phyloP scores from a whole-genome alignment of 306 rosid genomes.

The Lathyrus oleraceus region DNA sequence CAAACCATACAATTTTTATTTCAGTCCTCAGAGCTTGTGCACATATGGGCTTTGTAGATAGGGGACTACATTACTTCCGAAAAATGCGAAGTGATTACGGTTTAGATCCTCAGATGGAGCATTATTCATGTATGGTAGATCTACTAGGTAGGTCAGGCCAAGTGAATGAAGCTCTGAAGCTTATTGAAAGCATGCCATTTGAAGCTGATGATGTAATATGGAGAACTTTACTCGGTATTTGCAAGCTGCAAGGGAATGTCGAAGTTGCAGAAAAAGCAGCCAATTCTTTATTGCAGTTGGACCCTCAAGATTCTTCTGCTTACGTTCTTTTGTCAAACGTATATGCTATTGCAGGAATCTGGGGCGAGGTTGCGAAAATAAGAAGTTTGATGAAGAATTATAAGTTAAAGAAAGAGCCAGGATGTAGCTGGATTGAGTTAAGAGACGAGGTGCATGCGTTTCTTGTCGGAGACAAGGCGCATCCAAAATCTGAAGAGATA shows the following conservation, averaged over 20 bases:
- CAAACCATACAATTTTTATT: conserved; percentile 73
- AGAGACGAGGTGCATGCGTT: conserved; percentile 75
- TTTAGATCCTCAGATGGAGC: conserved; percentile 78
- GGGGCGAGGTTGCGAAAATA: conserved; percentile 70
- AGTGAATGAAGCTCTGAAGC: conserved; percentile 61
- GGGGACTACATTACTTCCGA: conserved; percentile 57
- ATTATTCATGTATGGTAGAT: conserved; percentile 88
- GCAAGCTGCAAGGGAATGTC: conserved; percentile 75
- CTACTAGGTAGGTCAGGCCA: conserved; percentile 80
- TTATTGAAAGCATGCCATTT: conserved; percentile 77
- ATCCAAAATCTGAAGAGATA: conserved; percentile 69
- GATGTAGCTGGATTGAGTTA: conserved; percentile 95
- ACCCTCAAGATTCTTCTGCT: conserved; percentile 80
- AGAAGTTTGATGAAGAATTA: conserved; percentile 67
- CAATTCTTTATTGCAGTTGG: conserved; percentile 52
- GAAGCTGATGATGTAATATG: conserved; percentile 78
- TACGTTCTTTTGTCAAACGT: conserved; percentile 69
- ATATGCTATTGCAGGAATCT: conserved; percentile 73
- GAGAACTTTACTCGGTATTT: conserved; percentile 78
- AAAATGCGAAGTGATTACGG: conserved; percentile 61
- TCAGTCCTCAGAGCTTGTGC: conserved; percentile 89
- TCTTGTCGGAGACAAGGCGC: conserved; percentile 84
- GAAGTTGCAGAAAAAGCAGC: conserved; percentile 79
- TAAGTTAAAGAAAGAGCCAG: conserved; percentile 78
- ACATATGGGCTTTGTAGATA: conserved; percentile 67